Percentiles rank a stretch among this genome's conserved stretches.
Evolutionary conservation across 2,329 filamentous ascomycete genomes (phyloP).

Genomic region (Penicillium brasilianum): DNA sequence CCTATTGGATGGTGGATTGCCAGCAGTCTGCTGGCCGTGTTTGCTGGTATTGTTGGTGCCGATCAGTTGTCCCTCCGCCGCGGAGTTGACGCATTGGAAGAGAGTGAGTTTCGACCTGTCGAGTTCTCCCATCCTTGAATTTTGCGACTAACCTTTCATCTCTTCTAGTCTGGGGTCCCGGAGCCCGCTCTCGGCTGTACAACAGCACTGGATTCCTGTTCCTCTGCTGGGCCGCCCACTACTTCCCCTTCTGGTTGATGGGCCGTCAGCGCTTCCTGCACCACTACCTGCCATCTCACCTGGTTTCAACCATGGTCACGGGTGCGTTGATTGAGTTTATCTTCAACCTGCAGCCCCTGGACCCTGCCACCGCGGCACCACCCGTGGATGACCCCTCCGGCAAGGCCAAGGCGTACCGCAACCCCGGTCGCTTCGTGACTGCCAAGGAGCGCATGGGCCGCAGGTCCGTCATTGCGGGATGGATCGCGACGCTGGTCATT

Average conservation of each 20-base stretch:
- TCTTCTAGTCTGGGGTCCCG: slow-evolving; percentile 57
- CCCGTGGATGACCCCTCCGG: slow-evolving; percentile 47
- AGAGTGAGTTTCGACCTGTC: slow-evolving; percentile 69
- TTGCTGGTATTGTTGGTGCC: slow-evolving; percentile 85
- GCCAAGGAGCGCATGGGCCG: slow-evolving; percentile 80
- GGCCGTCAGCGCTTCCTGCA: slow-evolving; percentile 97
- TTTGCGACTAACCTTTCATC: slow-evolving; percentile 13
- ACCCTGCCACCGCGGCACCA: slow-evolving; percentile 53
- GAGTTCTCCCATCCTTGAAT: neutral
- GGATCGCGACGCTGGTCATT: slow-evolving; percentile 77
- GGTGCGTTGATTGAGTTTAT: slow-evolving; percentile 94
- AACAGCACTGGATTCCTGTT: slow-evolving; percentile 99
- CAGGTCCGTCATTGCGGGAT: slow-evolving; percentile 76
- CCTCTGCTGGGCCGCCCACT: slow-evolving; percentile 96
- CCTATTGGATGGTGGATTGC: slow-evolving; percentile 97
- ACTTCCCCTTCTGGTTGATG: slow-evolving; percentile 98
- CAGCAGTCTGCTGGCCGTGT: slow-evolving; percentile 89
- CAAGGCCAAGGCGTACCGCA: slow-evolving; percentile 47
- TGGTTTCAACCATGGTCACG: slow-evolving; percentile 87
- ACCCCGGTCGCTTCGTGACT: slow-evolving; percentile 65
- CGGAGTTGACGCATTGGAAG: slow-evolving; percentile 89
- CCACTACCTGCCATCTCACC: slow-evolving; percentile 93
- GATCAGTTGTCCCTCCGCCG: slow-evolving; percentile 93
- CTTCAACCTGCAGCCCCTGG: slow-evolving; percentile 81
- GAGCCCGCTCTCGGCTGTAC: slow-evolving; percentile 90